phyloP scores from a whole-genome alignment of 495 filamentous ascomycete species.

The Cudoniella acicularis region DNA sequence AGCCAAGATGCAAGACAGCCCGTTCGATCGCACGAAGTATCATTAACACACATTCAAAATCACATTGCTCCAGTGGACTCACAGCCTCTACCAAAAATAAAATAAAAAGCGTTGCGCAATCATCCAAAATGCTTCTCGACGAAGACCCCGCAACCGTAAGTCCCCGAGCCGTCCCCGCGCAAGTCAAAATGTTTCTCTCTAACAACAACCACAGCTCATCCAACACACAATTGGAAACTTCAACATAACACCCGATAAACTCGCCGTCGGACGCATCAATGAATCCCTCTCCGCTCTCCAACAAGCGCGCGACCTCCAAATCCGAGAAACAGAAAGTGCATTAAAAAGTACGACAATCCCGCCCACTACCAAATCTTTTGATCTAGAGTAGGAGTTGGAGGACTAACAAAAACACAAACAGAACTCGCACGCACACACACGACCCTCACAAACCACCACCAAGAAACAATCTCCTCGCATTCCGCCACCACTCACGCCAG shows the following conservation, averaged over 20 bases:
- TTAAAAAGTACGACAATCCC: slow-evolving; percentile 50
- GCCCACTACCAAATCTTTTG: not conserved
- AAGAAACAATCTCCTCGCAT: slow-evolving; percentile 65
- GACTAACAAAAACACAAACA: slow-evolving; percentile 21
- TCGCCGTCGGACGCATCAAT: slow-evolving; percentile 80
- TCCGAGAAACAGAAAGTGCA: slow-evolving; percentile 64
- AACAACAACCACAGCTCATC: slow-evolving; percentile 61
- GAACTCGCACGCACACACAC: slow-evolving; percentile 68
- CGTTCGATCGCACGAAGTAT: not conserved
- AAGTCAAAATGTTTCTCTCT: slow-evolving; percentile 6
- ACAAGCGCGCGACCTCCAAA: slow-evolving; percentile 70
- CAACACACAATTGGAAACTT: slow-evolving; percentile 88
- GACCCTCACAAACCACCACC: slow-evolving; percentile 64
- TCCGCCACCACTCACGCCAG: slow-evolving; percentile 72
- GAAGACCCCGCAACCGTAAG: slow-evolving; percentile 84
- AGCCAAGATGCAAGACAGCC: not conserved
- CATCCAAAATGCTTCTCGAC: slow-evolving; percentile 82
- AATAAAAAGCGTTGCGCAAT: not conserved
- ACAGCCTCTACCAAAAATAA: not conserved
- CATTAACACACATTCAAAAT: not conserved
- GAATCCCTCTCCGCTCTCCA: slow-evolving; percentile 76
- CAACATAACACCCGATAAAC: slow-evolving; percentile 84
- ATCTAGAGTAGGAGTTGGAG: no score
- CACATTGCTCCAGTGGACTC: not conserved
- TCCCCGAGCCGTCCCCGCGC: slow-evolving; percentile 12